Conservation (phyloP, 768 basidiomycete species). For the Tylopilus rubrobrunneus region DNA sequence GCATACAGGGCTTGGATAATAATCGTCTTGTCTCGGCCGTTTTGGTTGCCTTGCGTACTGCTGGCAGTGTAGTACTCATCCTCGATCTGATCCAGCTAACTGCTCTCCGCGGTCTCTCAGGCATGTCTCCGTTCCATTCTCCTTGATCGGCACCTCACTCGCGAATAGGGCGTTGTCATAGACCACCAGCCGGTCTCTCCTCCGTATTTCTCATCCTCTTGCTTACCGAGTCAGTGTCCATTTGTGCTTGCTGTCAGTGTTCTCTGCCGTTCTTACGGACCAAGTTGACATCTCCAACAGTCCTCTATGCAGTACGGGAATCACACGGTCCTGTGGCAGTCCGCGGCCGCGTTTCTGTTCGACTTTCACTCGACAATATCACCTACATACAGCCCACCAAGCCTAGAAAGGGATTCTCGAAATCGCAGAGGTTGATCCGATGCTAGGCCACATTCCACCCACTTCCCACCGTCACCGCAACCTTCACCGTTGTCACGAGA, state of each 20-base stretch:
- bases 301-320: conserved; percentile 53
- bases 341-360: conserved; percentile 53
- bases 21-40: conserved; percentile 49
- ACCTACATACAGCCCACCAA: conserved; percentile 14
- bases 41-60: conserved; percentile 40
- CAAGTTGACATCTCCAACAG: conserved; percentile 29
- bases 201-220: conserved; percentile 46
- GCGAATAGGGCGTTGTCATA: conserved; percentile 44
- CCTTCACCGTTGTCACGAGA: conserved; percentile 2
- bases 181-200: conserved; percentile 31
- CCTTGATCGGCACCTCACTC: neutral
- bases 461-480: neutral
- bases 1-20: conserved; percentile 59
- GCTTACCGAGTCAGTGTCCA: conserved; percentile 52
- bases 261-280: neutral
- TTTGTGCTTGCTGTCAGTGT: conserved; percentile 56
- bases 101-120: conserved; percentile 46
- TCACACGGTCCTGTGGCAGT: conserved; percentile 47
- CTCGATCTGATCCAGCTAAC: conserved; percentile 39
- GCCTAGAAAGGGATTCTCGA: conserved; percentile 5
- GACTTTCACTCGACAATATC: conserved; percentile 42
- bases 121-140: conserved; percentile 24
- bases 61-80: conserved; percentile 39
- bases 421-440: conserved; percentile 48
- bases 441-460: neutral